Percentiles rank a stretch among this genome's conserved stretches.
phyloP scores from a whole-genome alignment of 2,329 filamentous ascomycete genomes.

The Aaosphaeria pasadenensis region DNA sequence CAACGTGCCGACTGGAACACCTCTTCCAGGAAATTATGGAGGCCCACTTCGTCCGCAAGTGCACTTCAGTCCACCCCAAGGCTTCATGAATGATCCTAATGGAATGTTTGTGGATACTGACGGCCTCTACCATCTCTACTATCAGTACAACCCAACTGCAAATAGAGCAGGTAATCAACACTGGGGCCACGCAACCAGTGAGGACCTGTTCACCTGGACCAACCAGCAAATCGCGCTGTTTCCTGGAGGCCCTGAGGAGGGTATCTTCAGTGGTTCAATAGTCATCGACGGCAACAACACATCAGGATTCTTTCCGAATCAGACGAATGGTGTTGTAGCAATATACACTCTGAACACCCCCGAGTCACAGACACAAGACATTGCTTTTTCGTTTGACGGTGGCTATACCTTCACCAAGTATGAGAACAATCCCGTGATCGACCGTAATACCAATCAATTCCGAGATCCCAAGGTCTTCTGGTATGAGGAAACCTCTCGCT shows the following conservation, averaged over 20 bases:
- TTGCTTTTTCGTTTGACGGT: slow-evolving; percentile 61
- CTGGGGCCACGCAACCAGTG: slow-evolving; percentile 65
- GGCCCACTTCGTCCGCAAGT: slow-evolving; percentile 49
- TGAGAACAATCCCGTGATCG: slow-evolving; percentile 58
- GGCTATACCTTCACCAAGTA: slow-evolving; percentile 63
- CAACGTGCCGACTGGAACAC: slow-evolving; percentile 28
- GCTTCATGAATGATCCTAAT: slow-evolving; percentile 61
- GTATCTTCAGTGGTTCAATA: slow-evolving; percentile 54
- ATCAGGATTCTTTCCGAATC: slow-evolving; percentile 61
- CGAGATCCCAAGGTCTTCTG: slow-evolving; percentile 65
- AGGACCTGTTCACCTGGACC: slow-evolving; percentile 62
- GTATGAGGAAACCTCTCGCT: slow-evolving; percentile 46
- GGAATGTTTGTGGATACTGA: slow-evolving; percentile 59
- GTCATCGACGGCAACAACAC: slow-evolving; percentile 64
- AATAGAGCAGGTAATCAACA: slow-evolving; percentile 58
- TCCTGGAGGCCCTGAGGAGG: slow-evolving; percentile 54
- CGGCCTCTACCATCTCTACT: slow-evolving; percentile 63
- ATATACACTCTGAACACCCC: slow-evolving; percentile 51
- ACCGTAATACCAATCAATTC: slow-evolving; percentile 55
- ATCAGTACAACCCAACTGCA: slow-evolving; percentile 57
- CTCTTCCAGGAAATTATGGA: slow-evolving; percentile 41
- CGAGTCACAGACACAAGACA: slow-evolving; percentile 53
- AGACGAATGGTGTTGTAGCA: slow-evolving; percentile 61
- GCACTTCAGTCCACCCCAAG: slow-evolving; percentile 54
- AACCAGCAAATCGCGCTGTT: slow-evolving; percentile 63